These are phyloP conservation scores for Lipomyces japonicus DNA, from an alignment of 805 yeast genomes.

Conservation along the genomic window DNA sequence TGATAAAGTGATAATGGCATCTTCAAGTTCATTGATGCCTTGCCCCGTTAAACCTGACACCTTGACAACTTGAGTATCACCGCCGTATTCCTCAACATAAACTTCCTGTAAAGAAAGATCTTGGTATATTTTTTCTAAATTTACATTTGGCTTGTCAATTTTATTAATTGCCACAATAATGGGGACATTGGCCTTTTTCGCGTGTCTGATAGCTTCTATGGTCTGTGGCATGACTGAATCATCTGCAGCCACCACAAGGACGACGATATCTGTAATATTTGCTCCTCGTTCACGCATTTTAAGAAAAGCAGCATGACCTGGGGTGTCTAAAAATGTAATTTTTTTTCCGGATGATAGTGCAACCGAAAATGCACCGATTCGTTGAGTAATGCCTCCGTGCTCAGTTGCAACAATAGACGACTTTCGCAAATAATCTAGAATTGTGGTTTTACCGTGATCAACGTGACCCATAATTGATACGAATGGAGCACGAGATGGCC, in stretches of 20 bases:
- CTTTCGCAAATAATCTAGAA: slow-evolving; percentile 79
- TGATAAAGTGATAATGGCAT: slow-evolving; percentile 77
- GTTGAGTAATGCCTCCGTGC: slow-evolving; percentile 96
- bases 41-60: slow-evolving; percentile 82
- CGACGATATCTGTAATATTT: slow-evolving; percentile 82
- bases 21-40: slow-evolving; percentile 86
- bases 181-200: slow-evolving; percentile 74
- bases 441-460: slow-evolving; percentile 96
- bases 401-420: slow-evolving; percentile 80
- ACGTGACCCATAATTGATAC: slow-evolving; percentile 99
- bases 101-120: slow-evolving; percentile 76
- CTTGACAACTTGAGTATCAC: slow-evolving; percentile 83
- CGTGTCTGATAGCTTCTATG: slow-evolving; percentile 89
- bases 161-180: slow-evolving; percentile 90
- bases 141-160: slow-evolving; percentile 75
- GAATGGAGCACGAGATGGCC: slow-evolving; percentile 79
- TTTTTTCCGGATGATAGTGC: slow-evolving; percentile 71
- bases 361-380: slow-evolving; percentile 94
- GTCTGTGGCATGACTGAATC: slow-evolving; percentile 99
- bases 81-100: slow-evolving; percentile 89
- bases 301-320: slow-evolving; percentile 95
- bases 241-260: slow-evolving; percentile 93
- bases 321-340: slow-evolving; percentile 92
- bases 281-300: slow-evolving; percentile 98
- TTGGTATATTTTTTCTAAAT: slow-evolving; percentile 68